Evolutionary conservation across 768 basidiomycete genomes (phyloP).

Genomic region (Asterophora lycoperdoides): DNA sequence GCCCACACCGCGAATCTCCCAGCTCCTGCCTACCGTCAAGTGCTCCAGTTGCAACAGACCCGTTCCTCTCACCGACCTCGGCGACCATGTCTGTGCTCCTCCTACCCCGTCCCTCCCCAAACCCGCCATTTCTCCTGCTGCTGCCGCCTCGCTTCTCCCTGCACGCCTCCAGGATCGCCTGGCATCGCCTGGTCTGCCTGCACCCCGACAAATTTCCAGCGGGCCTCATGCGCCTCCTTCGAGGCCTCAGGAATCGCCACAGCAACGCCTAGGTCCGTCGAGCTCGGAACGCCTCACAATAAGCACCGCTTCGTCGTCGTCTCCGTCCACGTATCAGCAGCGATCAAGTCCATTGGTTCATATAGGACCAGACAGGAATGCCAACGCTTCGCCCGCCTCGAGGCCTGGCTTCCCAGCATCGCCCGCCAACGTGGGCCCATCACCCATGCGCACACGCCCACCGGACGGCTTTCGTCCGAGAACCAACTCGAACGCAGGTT

Average conservation of each 20-base stretch:
- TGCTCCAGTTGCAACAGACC: slow-evolving; percentile 73
- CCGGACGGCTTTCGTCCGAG: slow-evolving; percentile 18
- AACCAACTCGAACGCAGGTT: slow-evolving; percentile 18
- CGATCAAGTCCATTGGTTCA: slow-evolving; percentile 36
- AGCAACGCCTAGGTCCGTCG: slow-evolving; percentile 24
- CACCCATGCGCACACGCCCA: slow-evolving; percentile 23
- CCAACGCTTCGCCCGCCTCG: slow-evolving; percentile 14
- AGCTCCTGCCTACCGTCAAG: slow-evolving; percentile 77
- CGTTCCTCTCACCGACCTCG: slow-evolving; percentile 69
- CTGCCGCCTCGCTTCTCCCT: slow-evolving; percentile 44
- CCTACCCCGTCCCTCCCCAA: slow-evolving; percentile 42
- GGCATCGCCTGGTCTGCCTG: slow-evolving; percentile 16
- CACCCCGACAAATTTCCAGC: slow-evolving; percentile 12
- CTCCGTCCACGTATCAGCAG: slow-evolving; percentile 23
- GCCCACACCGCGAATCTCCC: slow-evolving; percentile 49
- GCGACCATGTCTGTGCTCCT: slow-evolving; percentile 70
- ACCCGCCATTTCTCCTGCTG: slow-evolving; percentile 35
- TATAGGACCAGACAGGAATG: slow-evolving; percentile 13
- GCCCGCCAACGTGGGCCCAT: slow-evolving; percentile 10
- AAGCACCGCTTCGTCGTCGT: slow-evolving; percentile 25
- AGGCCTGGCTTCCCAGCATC: slow-evolving; percentile 16
- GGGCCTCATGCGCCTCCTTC: slow-evolving; percentile 2
- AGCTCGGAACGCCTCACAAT: slow-evolving; percentile 28
- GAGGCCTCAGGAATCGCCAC: slow-evolving; percentile 8
- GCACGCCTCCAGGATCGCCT: slow-evolving; percentile 46